These are phyloP conservation scores for Cyamopsis tetragonoloba DNA, from an alignment of 306 rosid genomes.

Conservation along the genomic window DNA sequence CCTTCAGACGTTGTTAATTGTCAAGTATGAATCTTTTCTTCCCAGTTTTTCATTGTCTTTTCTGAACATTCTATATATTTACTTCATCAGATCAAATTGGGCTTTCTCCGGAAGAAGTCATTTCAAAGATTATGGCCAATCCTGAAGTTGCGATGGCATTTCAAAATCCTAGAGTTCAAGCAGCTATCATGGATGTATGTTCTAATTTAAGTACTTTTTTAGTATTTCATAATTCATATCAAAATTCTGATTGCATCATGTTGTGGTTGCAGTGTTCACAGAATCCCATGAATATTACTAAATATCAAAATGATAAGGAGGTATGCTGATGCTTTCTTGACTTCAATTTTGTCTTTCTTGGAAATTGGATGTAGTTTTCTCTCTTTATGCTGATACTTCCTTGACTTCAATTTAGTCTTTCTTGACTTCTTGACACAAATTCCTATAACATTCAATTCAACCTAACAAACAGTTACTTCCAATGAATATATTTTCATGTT, in stretches of 20 bases:
- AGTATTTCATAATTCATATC: background rate
- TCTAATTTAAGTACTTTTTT: slow-evolving; percentile 7
- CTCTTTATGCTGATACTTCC: too few relatives aligned
- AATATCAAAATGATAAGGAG: slow-evolving; percentile 99
- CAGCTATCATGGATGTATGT: slow-evolving; percentile 98
- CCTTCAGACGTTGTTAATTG: background rate
- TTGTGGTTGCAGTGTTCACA: slow-evolving; percentile 85
- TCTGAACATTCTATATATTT: slow-evolving; percentile 21
- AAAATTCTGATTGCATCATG: slow-evolving; percentile 25
- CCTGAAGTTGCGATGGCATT: slow-evolving; percentile 97
- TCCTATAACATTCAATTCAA: too few relatives aligned
- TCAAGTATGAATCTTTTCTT: background rate
- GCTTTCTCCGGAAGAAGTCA: slow-evolving; percentile 87
- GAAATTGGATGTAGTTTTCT: background rate
- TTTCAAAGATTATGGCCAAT: slow-evolving; percentile 93
- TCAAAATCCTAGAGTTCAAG: slow-evolving; percentile 97
- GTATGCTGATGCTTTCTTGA: slow-evolving; percentile 34
- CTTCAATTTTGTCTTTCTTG: slow-evolving; percentile 21
- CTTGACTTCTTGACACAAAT: too few relatives aligned
- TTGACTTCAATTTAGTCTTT: too few relatives aligned
- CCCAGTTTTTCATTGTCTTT: background rate
- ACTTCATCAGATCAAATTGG: slow-evolving; percentile 93
- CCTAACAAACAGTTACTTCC: background rate
- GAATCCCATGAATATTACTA: slow-evolving; percentile 78
- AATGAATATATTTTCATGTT: background rate